These are phyloP conservation scores for Borealophlyctis nickersoniae DNA, from an alignment of 192 early-diverging fungal genomes.

Conservation along the genomic window DNA sequence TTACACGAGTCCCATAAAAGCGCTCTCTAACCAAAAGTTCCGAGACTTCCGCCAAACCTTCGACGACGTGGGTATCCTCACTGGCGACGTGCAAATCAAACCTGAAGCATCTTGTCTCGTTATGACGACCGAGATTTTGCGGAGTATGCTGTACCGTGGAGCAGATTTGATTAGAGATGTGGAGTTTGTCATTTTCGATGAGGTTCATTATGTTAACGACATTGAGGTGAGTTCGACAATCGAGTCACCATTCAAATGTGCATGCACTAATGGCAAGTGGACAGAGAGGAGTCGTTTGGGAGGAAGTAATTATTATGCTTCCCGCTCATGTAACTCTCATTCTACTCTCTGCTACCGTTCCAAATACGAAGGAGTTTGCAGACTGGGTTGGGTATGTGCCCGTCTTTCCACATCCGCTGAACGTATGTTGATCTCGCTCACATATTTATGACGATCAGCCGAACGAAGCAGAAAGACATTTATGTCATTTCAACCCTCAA, in stretches of 20 bases:
- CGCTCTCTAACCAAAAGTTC: slow-evolving; percentile 97
- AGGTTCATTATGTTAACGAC: slow-evolving; percentile 98
- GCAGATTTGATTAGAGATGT: slow-evolving; percentile 96
- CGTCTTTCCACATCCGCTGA: slow-evolving; percentile 1
- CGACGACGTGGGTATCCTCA: slow-evolving; percentile 93
- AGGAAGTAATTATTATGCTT: slow-evolving; percentile 99
- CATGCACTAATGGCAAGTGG: background rate
- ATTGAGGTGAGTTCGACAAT: slow-evolving; percentile 48
- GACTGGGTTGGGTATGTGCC: slow-evolving; percentile 92
- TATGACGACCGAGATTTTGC: slow-evolving; percentile 98
- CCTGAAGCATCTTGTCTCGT: slow-evolving; percentile 96
- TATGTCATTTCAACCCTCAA: slow-evolving; percentile 94
- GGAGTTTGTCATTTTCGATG: slow-evolving; percentile 99
- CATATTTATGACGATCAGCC: slow-evolving; percentile 38
- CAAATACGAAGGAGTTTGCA: slow-evolving; percentile 97
- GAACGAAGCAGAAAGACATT: slow-evolving; percentile 95
- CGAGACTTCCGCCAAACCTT: slow-evolving; percentile 87
- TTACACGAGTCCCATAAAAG: slow-evolving; percentile 99
- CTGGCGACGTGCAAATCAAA: slow-evolving; percentile 95
- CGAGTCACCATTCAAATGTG: background rate
- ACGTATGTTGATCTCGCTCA: background rate
- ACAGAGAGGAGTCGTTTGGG: slow-evolving; percentile 95
- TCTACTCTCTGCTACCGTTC: slow-evolving; percentile 93
- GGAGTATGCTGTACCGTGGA: slow-evolving; percentile 96
- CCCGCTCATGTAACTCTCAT: slow-evolving; percentile 94